Conservation (phyloP, 192 early-diverging fungal species). For the Coemansia umbellata region DNA sequence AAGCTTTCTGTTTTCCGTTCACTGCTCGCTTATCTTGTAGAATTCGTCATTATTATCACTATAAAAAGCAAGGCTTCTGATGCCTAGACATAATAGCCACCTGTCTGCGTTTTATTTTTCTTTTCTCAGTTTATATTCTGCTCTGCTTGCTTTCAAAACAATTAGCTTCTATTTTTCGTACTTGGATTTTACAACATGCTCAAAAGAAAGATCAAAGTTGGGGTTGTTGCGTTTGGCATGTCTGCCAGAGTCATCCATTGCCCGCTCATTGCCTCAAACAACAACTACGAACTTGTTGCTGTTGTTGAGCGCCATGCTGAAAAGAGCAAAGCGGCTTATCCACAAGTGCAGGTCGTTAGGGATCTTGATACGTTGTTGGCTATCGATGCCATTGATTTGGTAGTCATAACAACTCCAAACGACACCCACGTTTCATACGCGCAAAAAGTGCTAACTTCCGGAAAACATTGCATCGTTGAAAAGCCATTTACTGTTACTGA, state of each 20-base stretch:
- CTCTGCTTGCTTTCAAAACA: too few species aligned
- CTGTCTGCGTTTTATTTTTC: background rate
- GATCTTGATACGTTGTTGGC: constrained; percentile 56
- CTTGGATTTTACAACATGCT: background rate
- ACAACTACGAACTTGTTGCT: constrained; percentile 51
- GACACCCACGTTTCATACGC: constrained; percentile 60
- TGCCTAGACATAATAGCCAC: too few species aligned
- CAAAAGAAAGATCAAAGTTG: constrained; percentile 53
- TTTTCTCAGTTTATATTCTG: background rate
- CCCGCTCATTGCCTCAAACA: constrained; percentile 55
- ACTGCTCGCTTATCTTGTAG: too few species aligned
- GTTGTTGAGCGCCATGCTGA: constrained; percentile 57
- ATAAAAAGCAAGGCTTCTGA: too few species aligned
- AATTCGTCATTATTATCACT: too few species aligned
- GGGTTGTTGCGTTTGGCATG: constrained; percentile 67
- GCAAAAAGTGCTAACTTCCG: constrained; percentile 55
- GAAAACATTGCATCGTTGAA: constrained; percentile 73
- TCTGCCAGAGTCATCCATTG: constrained; percentile 59
- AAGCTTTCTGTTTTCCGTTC: too few species aligned
- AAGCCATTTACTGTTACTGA: constrained; percentile 71
- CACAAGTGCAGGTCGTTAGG: constrained; percentile 49
- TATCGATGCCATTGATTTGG: constrained; percentile 56
- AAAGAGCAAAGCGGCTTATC: constrained; percentile 46
- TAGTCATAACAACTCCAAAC: constrained; percentile 74
- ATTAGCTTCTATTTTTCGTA: background rate